phyloP scores from a whole-genome alignment of 345 rosid genomes.

The Schrenkiella parvula region DNA sequence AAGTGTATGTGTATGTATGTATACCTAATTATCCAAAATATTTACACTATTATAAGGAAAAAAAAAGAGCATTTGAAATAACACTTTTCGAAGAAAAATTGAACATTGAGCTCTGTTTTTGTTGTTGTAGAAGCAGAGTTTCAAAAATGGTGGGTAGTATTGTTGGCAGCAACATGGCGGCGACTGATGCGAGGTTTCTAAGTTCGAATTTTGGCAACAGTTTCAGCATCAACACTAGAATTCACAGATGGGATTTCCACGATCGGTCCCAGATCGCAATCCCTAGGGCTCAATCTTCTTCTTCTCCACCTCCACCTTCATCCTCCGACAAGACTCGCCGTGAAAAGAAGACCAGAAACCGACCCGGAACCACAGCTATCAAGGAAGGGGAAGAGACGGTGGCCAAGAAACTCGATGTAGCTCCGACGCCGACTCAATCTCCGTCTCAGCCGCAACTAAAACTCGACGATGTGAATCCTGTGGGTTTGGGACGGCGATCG shows the following conservation, averaged over 20 bases:
- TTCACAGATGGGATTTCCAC: slow-evolving; percentile 17
- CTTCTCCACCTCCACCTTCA: slow-evolving; percentile 22
- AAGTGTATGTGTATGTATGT: background rate
- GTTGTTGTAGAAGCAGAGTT: slow-evolving; percentile 6
- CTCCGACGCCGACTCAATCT: slow-evolving; percentile 5
- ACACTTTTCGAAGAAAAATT: background rate
- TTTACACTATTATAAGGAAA: background rate
- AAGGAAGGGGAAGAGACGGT: slow-evolving; percentile 24
- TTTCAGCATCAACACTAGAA: slow-evolving; percentile 31
- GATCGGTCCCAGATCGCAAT: slow-evolving; percentile 32
- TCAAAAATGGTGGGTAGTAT: slow-evolving; percentile 26
- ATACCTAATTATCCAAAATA: slow-evolving; percentile 10
- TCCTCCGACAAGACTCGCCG: slow-evolving; percentile 28
- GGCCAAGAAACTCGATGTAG: slow-evolving; percentile 10
- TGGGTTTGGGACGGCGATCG: slow-evolving; percentile 80
- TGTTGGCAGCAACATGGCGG: slow-evolving; percentile 32
- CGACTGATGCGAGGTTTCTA: slow-evolving; percentile 32
- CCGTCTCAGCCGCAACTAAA: slow-evolving; percentile 43
- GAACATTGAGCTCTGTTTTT: slow-evolving; percentile 19
- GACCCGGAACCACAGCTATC: slow-evolving; percentile 16
- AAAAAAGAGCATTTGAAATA: background rate
- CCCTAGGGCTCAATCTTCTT: slow-evolving; percentile 39
- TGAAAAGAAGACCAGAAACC: slow-evolving; percentile 20
- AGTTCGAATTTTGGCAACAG: slow-evolving; percentile 32
- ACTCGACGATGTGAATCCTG: slow-evolving; percentile 84